Evolutionary conservation across 2,329 filamentous ascomycete species (phyloP).

Genomic region (Dothistroma pini): DNA sequence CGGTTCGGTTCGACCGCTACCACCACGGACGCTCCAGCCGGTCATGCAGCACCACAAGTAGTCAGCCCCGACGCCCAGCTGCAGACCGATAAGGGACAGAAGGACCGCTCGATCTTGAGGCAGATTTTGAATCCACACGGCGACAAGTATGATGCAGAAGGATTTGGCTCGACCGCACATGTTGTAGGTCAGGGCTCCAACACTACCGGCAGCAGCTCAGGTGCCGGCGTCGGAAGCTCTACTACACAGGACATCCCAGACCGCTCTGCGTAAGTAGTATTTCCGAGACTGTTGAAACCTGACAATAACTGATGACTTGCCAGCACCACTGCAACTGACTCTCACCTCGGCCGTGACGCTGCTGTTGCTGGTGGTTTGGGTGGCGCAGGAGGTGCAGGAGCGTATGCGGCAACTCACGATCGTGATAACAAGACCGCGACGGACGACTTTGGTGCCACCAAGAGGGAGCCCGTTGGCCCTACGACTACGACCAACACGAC

Average conservation of each 20-base stretch:
- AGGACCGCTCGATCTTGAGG: constrained; percentile 20
- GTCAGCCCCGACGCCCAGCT: constrained; percentile 11
- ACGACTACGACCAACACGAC: constrained; percentile 5
- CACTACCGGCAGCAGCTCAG: neutral
- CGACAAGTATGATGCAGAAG: constrained; percentile 24
- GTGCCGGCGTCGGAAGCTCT: neutral
- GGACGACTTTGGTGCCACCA: too few relatives aligned
- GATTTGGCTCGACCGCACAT: constrained; percentile 21
- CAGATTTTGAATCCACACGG: constrained; percentile 27
- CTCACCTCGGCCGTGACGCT: constrained; percentile 34
- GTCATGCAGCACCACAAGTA: constrained; percentile 3
- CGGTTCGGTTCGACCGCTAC: constrained; percentile 16
- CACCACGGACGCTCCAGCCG: constrained; percentile 7
- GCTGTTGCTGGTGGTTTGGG: constrained; percentile 33
- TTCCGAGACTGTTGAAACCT: neutral
- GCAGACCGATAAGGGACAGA: constrained; percentile 10
- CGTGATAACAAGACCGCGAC: too few relatives aligned
- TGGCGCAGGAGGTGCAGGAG: constrained; percentile 24
- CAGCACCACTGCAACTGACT: neutral
- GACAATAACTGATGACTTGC: neutral
- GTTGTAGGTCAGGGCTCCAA: constrained; percentile 3
- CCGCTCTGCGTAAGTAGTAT: neutral
- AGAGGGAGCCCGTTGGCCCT: neutral
- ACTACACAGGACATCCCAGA: neutral
- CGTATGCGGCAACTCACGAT: neutral